Evolutionary conservation across 192 early-diverging fungal genomes (phyloP).

Genomic region (Helicostylum pulchrum): DNA sequence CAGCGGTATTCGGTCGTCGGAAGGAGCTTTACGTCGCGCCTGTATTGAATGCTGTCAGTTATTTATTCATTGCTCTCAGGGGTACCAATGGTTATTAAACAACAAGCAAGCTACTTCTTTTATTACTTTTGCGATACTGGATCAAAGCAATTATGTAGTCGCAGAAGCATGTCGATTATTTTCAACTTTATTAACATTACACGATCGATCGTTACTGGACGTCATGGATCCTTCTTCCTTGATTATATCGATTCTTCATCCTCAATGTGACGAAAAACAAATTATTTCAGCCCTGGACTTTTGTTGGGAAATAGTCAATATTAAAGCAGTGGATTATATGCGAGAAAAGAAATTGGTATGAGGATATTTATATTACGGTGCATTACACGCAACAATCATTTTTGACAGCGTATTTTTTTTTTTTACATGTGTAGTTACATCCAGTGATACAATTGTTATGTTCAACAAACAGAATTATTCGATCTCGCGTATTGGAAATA

Average conservation of each 20-base stretch:
- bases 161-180: conserved; percentile 42
- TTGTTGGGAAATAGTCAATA: conserved; percentile 39
- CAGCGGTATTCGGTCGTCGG: conserved; percentile 8
- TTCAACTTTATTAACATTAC: conserved; percentile 38
- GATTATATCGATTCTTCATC: conserved; percentile 35
- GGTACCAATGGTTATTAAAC: conserved; percentile 26
- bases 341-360: conserved; percentile 39
- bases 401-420: not conserved
- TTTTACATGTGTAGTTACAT: conserved; percentile 13
- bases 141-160: conserved; percentile 46
- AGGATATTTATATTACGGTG: not conserved
- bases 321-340: conserved; percentile 37
- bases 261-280: conserved; percentile 24
- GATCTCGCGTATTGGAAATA: conserved; percentile 44
- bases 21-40: conserved; percentile 23
- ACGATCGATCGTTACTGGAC: conserved; percentile 23
- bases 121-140: conserved; percentile 37
- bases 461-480: conserved; percentile 31
- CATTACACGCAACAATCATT: not conserved
- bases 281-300: conserved; percentile 46
- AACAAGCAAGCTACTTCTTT: conserved; percentile 30
- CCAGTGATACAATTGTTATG: conserved; percentile 29
- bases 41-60: conserved; percentile 20
- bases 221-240: conserved; percentile 36
- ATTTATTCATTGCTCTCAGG: conserved; percentile 12